Evolutionary conservation across 345 rosid species (phyloP).

Genomic region (Acer campestre): DNA sequence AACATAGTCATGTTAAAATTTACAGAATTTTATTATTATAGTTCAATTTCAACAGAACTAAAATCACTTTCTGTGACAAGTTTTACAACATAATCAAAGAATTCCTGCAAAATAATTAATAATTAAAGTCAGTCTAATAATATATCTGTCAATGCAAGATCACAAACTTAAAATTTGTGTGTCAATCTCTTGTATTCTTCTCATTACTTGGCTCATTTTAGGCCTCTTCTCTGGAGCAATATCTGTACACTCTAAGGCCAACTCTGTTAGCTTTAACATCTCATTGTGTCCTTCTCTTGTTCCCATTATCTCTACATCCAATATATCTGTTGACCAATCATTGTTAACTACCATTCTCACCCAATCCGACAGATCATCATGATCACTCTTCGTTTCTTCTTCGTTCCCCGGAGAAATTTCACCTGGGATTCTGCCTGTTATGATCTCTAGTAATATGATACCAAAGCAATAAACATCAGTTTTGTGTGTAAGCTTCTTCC

Average conservation of each 20-base stretch:
- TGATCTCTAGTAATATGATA: constrained; percentile 46
- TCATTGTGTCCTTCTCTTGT: constrained; percentile 47
- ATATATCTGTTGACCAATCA: constrained; percentile 60
- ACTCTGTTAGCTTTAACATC: constrained; percentile 52
- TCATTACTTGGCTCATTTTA: constrained; percentile 39
- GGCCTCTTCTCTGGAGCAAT: constrained; percentile 48
- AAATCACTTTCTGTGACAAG: no score
- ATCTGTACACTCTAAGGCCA: constrained; percentile 56
- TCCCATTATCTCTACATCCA: constrained; percentile 48
- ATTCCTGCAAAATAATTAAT: no score
- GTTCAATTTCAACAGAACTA: no score
- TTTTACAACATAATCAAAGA: no score
- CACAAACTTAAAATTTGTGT: background rate
- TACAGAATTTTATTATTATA: no score
- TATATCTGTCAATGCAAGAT: background rate
- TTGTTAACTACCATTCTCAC: constrained; percentile 42
- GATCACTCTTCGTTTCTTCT: constrained; percentile 11
- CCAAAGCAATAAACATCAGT: constrained; percentile 63
- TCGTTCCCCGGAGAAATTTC: constrained; percentile 15
- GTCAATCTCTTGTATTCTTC: constrained; percentile 45
- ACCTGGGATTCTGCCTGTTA: constrained; percentile 50
- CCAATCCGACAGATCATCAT: constrained; percentile 44
- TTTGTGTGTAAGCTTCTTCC: constrained; percentile 53
- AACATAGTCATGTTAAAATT: no score
- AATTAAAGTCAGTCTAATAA: background rate